Conservation (phyloP, 2,329 filamentous ascomycete species). For the Elsinoe arachidis region DNA sequence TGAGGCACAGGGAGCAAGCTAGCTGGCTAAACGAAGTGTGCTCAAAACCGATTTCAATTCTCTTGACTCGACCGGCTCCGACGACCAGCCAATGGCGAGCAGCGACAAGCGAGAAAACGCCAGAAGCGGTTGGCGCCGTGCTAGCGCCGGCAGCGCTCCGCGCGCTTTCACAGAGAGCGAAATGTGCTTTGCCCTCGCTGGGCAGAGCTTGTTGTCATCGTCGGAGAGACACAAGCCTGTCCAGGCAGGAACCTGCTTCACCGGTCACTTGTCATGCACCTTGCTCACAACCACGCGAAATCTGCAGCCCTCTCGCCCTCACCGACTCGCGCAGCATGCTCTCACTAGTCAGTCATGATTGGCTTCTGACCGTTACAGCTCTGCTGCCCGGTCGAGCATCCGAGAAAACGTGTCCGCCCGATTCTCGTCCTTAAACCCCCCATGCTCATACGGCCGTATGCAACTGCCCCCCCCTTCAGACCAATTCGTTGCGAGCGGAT, state of each 20-base stretch:
- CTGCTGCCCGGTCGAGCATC: not conserved
- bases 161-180: not conserved
- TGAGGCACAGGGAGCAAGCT: conserved; percentile 9
- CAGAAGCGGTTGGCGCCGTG: conserved; percentile 5
- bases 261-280: conserved; percentile 4
- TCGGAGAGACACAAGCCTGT: not conserved
- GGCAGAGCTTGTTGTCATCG: not conserved
- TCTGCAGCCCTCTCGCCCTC: not conserved
- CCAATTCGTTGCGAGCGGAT: not conserved
- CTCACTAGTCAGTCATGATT: conserved; percentile 5
- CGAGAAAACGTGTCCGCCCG: not conserved
- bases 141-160: conserved; percentile 8
- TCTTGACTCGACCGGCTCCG: conserved; percentile 4
- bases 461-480: not conserved
- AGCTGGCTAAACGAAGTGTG: conserved; percentile 8
- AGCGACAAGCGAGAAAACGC: conserved; percentile 3
- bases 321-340: not conserved
- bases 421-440: not conserved
- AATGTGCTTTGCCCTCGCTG: not conserved
- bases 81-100: not conserved
- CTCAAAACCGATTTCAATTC: conserved; percentile 9
- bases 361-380: not conserved
- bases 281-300: not conserved
- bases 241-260: not conserved
- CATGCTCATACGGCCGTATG: not conserved